These are phyloP conservation scores for Wallacemonas rigidus DNA, from an alignment of 208 protist species.

Conservation along the genomic window DNA sequence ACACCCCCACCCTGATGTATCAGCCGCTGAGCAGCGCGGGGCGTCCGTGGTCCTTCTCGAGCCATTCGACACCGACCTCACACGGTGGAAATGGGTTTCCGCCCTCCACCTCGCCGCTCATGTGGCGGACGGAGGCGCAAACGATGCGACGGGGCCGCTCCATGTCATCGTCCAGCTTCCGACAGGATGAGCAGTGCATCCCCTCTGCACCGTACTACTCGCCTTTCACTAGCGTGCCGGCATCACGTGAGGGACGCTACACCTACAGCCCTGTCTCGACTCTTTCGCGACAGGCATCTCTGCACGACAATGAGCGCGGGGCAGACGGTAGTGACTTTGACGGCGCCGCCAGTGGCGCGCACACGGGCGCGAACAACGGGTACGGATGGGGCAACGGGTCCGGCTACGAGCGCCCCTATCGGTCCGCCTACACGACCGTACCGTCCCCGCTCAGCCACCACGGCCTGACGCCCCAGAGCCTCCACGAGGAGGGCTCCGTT, in stretches of 20 bases:
- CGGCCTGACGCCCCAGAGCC: neutral
- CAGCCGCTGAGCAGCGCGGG: neutral
- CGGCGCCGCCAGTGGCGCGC: neutral
- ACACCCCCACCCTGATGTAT: neutral
- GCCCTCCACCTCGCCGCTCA: neutral
- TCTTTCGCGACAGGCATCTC: neutral
- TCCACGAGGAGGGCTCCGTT: neutral
- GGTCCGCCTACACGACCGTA: neutral
- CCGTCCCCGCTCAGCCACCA: neutral
- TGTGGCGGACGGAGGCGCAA: neutral
- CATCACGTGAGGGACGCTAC: neutral
- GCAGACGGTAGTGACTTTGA: neutral
- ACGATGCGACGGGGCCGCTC: neutral
- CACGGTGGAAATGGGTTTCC: neutral
- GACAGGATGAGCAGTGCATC: neutral
- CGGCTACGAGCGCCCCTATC: neutral
- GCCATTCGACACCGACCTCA: slow-evolving; percentile 5
- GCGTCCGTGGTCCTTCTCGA: slow-evolving; percentile 4
- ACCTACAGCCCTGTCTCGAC: slow-evolving; percentile 1
- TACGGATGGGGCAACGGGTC: neutral
- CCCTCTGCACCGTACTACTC: neutral
- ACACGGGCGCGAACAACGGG: neutral
- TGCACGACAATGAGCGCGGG: neutral
- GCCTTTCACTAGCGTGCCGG: neutral
- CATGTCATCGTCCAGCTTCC: slow-evolving; percentile 3